Evolutionary conservation across 1,139 yeast species (phyloP), one percentile per base, ranked within the genome.

Genomic region (Yamadazyma dendronema): DNA sequence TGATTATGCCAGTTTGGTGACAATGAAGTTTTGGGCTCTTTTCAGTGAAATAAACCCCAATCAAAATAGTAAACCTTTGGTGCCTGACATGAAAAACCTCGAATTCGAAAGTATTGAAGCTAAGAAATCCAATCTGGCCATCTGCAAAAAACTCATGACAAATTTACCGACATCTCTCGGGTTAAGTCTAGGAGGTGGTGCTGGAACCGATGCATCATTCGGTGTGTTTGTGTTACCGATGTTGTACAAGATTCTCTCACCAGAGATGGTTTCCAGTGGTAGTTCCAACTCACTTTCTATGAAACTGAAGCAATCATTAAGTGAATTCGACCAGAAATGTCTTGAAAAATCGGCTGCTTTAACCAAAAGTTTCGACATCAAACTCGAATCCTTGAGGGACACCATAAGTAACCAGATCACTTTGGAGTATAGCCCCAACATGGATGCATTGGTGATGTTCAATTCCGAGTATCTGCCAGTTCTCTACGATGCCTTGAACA

Each of bases 1-100:
- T 15, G 69, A 72, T 28, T 87, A 85, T 53, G 65, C 77, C 8
- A 64, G 81, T 0, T 64, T 76, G 23, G 76, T 84, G 0, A 77
- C 82, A 3, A 56, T 85, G 50, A 84, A 83, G 38, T 77, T 83
- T 38, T 84, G 80, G 71, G 64, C 76, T 8, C 58, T 77, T 35
- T 88, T 87, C 58, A 75, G 84, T 50, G 90, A 83, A 43, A 69
- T 79, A 14, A 73, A 72, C 38, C 64, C 65, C 19, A 52, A 58
- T 21, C 47, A 44, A 11, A 50, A 52, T 9, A 51, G 49, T 16
- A 49, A 56, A 22, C 47, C 57, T 12, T 50, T 70, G 12, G 50
- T 71, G 7, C 66, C 72, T 17, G 58, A 65, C 41, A 66, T 65
- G 21, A 65, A 62, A 42, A 64, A 64, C 24, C 41, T 68, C 16